These are phyloP conservation scores for Podospora tetraspora DNA, from an alignment of 495 filamentous ascomycete species.

Conservation along the genomic window DNA sequence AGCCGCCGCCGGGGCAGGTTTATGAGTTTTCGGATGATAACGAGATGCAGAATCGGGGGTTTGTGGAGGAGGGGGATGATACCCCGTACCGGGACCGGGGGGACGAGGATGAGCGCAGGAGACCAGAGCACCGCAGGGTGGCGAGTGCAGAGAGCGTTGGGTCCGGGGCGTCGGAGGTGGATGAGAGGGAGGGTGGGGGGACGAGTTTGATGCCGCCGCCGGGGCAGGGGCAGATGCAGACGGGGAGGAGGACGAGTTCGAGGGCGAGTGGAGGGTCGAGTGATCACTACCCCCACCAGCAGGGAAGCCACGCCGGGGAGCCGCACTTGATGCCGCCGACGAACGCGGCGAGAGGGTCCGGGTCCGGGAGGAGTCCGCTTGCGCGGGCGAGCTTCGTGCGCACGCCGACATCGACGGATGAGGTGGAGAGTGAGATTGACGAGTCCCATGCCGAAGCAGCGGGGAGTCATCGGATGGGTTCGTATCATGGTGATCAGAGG, in stretches of 20 bases:
- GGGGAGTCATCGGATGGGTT: slow-evolving; percentile 4
- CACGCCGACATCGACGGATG: slow-evolving; percentile 24
- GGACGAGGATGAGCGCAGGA: too few species aligned
- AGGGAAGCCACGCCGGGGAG: slow-evolving; percentile 3
- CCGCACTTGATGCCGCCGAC: slow-evolving; percentile 14
- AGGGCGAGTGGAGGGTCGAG: neutral
- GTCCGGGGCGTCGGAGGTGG: slow-evolving; percentile 9
- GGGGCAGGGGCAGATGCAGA: neutral
- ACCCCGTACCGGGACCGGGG: slow-evolving; percentile 2
- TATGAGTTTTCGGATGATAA: slow-evolving; percentile 48
- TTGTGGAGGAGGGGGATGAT: slow-evolving; percentile 27
- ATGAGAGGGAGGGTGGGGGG: slow-evolving; percentile 1
- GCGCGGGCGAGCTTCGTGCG: slow-evolving; percentile 30
- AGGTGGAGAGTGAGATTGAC: slow-evolving; percentile 25
- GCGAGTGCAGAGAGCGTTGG: slow-evolving; percentile 30
- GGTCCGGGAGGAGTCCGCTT: slow-evolving; percentile 33
- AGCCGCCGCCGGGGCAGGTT: slow-evolving; percentile 44
- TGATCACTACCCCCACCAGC: neutral
- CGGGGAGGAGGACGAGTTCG: neutral
- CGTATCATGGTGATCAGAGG: neutral
- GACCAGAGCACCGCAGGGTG: slow-evolving; percentile 25
- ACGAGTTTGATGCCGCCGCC: neutral
- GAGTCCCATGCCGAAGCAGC: slow-evolving; percentile 4
- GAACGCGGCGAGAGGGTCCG: slow-evolving; percentile 14
- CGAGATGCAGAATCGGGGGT: slow-evolving; percentile 43